Evolutionary conservation across 768 basidiomycete species (phyloP).

Genomic region (Lactarius akahatsu): DNA sequence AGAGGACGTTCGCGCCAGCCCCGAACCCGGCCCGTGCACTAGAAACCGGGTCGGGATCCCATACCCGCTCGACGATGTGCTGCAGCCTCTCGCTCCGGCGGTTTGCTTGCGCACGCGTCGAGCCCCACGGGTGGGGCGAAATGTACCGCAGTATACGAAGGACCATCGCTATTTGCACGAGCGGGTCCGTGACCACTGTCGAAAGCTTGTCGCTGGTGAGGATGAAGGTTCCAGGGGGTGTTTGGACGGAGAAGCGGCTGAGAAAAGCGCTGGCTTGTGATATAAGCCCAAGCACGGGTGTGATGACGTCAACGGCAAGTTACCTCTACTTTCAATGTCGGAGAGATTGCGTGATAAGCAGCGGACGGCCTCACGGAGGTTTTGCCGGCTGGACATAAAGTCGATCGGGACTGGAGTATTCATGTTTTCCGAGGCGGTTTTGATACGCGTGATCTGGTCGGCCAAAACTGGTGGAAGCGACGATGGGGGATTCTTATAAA

Average conservation of each 20-base stretch:
- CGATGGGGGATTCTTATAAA: background rate
- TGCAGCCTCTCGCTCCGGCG: conserved; percentile 48
- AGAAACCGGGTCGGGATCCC: conserved; percentile 38
- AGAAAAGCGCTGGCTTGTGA: conserved; percentile 28
- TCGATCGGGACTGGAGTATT: conserved; percentile 23
- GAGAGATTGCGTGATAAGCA: conserved; percentile 13
- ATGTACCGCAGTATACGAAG: conserved; percentile 59
- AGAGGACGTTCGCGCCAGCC: conserved; percentile 24
- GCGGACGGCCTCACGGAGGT: conserved; percentile 19
- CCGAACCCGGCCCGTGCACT: conserved; percentile 31
- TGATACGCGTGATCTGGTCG: conserved; percentile 1
- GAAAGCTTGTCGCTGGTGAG: conserved; percentile 29
- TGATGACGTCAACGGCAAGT: background rate
- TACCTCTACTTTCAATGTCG: conserved; percentile 27
- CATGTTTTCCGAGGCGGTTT: conserved; percentile 10
- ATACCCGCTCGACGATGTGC: conserved; percentile 51
- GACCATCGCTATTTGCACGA: conserved; percentile 34
- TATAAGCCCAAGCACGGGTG: background rate
- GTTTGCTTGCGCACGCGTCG: conserved; percentile 56
- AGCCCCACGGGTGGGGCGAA: conserved; percentile 78
- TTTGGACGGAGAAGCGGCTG: conserved; percentile 22
- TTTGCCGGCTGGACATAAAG: conserved; percentile 15
- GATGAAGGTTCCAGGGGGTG: conserved; percentile 35
- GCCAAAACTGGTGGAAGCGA: conserved; percentile 15
- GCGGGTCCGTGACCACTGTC: conserved; percentile 21